These are phyloP conservation scores for Globisporangium rhizosaccharum DNA, from an alignment of 352 stramenopile genomes.

Conservation along the genomic window DNA sequence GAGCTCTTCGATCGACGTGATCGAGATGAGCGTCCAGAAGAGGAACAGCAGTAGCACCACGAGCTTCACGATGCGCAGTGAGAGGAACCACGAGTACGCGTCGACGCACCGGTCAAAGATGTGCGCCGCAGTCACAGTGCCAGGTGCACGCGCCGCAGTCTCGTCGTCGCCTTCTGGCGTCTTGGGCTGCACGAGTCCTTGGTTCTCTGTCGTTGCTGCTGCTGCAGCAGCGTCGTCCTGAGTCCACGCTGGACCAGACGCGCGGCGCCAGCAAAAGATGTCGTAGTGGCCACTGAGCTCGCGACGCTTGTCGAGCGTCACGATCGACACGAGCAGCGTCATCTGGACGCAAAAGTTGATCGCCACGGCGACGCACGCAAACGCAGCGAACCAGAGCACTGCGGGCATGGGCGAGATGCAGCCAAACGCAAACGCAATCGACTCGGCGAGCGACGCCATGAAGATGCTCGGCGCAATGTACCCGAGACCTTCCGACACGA, in stretches of 20 bases:
- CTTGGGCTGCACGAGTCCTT: slow-evolving; percentile 17
- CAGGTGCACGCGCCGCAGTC: neutral
- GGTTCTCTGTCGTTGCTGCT: slow-evolving; percentile 1
- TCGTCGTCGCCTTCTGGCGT: slow-evolving; percentile 15
- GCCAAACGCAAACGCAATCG: slow-evolving; percentile 41
- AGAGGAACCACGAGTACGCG: slow-evolving; percentile 36
- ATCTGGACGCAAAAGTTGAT: slow-evolving; percentile 60
- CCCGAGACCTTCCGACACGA: slow-evolving; percentile 37
- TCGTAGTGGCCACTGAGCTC: slow-evolving; percentile 56
- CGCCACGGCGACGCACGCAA: slow-evolving; percentile 33
- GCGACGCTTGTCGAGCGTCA: slow-evolving; percentile 64
- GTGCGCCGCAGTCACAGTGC: slow-evolving; percentile 6
- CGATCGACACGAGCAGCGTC: slow-evolving; percentile 56
- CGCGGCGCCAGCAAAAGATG: slow-evolving; percentile 37
- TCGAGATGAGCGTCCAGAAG: slow-evolving; percentile 37
- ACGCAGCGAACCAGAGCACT: slow-evolving; percentile 54
- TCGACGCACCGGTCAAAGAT: slow-evolving; percentile 39
- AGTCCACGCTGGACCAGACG: slow-evolving; percentile 5
- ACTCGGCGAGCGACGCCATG: slow-evolving; percentile 40
- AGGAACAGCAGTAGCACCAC: slow-evolving; percentile 51
- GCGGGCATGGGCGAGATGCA: slow-evolving; percentile 61
- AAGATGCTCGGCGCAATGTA: slow-evolving; percentile 62
- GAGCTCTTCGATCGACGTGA: slow-evolving; percentile 45
- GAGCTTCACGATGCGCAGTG: slow-evolving; percentile 46
- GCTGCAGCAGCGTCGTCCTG: slow-evolving; percentile 1